Base-by-base conservation (phyloP, 129 eudicot genomes). In the Tagetes patula region DNA sequence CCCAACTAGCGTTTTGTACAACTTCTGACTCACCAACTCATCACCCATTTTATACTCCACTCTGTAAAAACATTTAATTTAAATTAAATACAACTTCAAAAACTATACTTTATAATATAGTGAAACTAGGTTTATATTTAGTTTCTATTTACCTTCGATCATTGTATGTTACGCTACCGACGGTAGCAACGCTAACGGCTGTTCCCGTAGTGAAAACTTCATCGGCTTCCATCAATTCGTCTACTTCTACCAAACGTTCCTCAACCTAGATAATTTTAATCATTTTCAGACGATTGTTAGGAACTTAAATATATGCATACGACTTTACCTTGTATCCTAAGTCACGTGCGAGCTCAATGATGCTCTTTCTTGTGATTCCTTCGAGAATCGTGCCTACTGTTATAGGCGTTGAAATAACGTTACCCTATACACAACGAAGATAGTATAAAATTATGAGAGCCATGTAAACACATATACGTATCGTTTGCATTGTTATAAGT, bases 181-280 rank as follows among this genome's bases (percentile, higher is more conserved):
- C 96, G 9, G 89, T 75, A 64, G 89, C 94, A 78, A 92, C 86
- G 45, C 89, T 91, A 61, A 89, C 90, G 0, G 98, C 98, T 14
- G 98, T 92, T 73, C 96, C 96, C 0, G 96, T 88, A 76, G 96
- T 84, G 66, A 92, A 92, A 55, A 92, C 96, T 81, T 89, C 92
- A 12, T 92, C 98, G n/a, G 96, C 96, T 42, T 84, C 82, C 54
- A 84, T 47, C 58, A 92, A 5, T 71, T 92, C 92, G 5, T 89
- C 95, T 3, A 85, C 73, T 0, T 82, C 53, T 32, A 92, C 53
- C 9, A 63, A 59, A 37, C 95, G 83, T 69, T 92, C 98, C 75
- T 89, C 86, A 36, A 92, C 96, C 98, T 91, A 70, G n/a, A 52
- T 5, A 38, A 54, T 2, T 50, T 39, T 7, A 41, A 3, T 40